Evolutionary conservation across 2,329 filamentous ascomycete species (phyloP), one percentile per base, ranked within the genome.

Genomic region (Nigrospora oryzae): DNA sequence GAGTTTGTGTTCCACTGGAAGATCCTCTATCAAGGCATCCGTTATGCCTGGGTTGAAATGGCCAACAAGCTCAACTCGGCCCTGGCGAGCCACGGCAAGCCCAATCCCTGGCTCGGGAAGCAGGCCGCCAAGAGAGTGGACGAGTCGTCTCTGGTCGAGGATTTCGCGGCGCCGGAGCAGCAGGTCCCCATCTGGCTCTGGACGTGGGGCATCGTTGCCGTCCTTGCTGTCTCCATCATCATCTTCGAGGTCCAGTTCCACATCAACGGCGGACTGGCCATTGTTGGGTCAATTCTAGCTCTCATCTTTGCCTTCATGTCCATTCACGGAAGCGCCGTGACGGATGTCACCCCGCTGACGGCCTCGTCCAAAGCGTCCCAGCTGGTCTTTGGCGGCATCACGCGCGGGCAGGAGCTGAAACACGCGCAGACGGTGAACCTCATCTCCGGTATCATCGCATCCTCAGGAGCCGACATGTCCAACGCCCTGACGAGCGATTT

Each of bases 331-430:
- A 64, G 66, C 23, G 71, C 66, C 44, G 64, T 67, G 19, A 68
- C 62, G 23, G 72, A 75, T 51, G 69, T 72, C 50, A 75, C 71
- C 0, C 73, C 73, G 5, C 58, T 75, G 14, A 75, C 71, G 13
- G 71, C 72, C 7, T 69, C 69, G 5, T 70, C 70, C 36, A 76
- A 76, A 53, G 72, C 71, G 14, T 73, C 70, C 5, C 73, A 76
- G 53, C 67, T 75, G 50, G 64, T 75, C 35, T 67, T 75, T 40
- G 71, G 72, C 44, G 70, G 68, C 37, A 70, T 69, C 1, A 73
- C 70, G 33, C 69, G 69, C 50, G 64, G 72, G 51, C 75, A 72
- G 61, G 54, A 62, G 2, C 51, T 63, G 60, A 54, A 53, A 5
- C 46, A 61, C 36, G 68, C 70, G 3, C 72, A 72, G 51, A 62